phyloP scores from a whole-genome alignment of 2,329 filamentous ascomycete species.

The Myriosclerotinia duriaeana region DNA sequence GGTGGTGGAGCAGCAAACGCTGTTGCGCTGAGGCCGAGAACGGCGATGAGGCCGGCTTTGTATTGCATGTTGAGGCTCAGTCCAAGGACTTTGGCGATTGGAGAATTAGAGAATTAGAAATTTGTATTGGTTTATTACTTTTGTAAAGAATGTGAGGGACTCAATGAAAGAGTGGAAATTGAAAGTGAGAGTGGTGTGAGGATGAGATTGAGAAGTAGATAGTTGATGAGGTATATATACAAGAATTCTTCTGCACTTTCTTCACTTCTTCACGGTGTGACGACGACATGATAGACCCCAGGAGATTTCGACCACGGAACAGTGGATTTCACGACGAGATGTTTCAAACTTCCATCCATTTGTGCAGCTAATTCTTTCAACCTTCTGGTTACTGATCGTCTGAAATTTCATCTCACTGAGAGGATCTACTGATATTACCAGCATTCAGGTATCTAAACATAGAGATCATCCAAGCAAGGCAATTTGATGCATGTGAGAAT shows the following conservation, averaged over 20 bases:
- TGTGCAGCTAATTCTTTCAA: background rate
- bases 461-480: background rate
- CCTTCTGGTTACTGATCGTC: background rate
- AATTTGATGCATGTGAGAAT: background rate
- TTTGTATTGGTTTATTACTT: background rate
- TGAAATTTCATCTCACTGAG: background rate
- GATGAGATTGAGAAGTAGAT: background rate
- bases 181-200: background rate
- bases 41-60: constrained; percentile 8
- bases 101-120: too few species aligned
- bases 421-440: background rate
- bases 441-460: background rate
- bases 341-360: background rate
- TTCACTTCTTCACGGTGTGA: background rate
- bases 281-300: background rate
- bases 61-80: background rate
- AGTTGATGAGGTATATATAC: background rate
- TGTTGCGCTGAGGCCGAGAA: constrained; percentile 10
- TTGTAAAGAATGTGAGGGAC: too few species aligned
- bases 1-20: background rate
- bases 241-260: background rate
- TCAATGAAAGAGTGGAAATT: too few species aligned
- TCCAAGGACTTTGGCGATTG: background rate
- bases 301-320: background rate
- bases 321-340: background rate